Conservation (phyloP, 352 stramenopile genomes). For the Pythium inflatum region DNA sequence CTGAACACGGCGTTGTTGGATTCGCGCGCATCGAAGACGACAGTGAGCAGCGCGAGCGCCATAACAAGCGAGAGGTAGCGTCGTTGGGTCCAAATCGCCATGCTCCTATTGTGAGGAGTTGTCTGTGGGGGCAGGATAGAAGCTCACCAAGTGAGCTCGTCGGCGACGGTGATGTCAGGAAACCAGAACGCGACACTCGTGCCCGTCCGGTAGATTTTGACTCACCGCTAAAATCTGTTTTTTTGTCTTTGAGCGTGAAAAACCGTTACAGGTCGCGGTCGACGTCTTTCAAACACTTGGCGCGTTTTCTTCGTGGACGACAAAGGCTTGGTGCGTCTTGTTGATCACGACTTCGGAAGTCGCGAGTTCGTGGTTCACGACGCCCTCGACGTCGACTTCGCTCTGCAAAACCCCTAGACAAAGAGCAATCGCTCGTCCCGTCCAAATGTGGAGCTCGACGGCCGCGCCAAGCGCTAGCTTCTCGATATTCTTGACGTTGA, state of each 20-base stretch:
- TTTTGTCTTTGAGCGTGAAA: constrained; percentile 79
- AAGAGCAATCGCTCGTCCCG: too few species aligned
- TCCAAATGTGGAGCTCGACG: constrained; percentile 78
- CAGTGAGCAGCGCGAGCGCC: too few species aligned
- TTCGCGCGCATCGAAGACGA: too few species aligned
- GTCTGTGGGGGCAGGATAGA: too few species aligned
- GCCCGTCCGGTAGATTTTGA: constrained; percentile 79
- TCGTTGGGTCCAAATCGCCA: too few species aligned
- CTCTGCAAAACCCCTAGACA: constrained; percentile 63
- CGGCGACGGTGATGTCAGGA: too few species aligned
- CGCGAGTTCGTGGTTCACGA: constrained; percentile 72
- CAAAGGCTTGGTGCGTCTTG: constrained; percentile 82
- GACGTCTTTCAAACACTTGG: constrained; percentile 72
- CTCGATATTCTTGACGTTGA: constrained; percentile 83
- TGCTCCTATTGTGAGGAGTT: too few species aligned
- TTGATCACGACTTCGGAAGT: constrained; percentile 64
- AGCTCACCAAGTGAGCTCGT: too few species aligned
- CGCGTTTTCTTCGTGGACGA: constrained; percentile 76
- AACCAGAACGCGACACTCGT: constrained; percentile 86
- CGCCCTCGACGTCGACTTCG: constrained; percentile 72
- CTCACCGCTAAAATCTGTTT: constrained; percentile 60
- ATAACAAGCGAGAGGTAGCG: too few species aligned
- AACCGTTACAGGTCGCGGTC: constrained; percentile 63
- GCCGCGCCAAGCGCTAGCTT: constrained; percentile 59
- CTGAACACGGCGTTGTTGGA: too few species aligned